A percentile compares a stretch with the other conserved stretches of the same genome.
Evolutionary conservation across 495 filamentous ascomycete genomes (phyloP).

Genomic region (Aspergillus incahuasiensis): DNA sequence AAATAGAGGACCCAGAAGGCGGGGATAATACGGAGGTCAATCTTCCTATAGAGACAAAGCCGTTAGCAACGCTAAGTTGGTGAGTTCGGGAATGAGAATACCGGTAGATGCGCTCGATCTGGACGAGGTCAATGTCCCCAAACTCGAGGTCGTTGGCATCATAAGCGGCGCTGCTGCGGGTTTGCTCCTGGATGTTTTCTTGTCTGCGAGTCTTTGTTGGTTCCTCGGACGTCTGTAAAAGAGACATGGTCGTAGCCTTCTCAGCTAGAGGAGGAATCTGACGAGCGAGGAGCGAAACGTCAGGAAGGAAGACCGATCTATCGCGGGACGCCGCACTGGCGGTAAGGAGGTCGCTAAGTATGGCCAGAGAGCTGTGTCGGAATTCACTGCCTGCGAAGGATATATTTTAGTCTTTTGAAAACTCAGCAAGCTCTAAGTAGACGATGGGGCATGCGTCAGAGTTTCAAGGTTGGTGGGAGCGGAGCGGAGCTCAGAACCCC

Average conservation of each 20-base stretch:
- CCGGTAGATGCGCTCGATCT: slow-evolving; percentile 43
- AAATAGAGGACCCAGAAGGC: slow-evolving; percentile 95
- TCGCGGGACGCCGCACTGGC: too few species aligned
- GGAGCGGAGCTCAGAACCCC: background rate
- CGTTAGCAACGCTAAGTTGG: background rate
- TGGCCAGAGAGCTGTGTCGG: too few species aligned
- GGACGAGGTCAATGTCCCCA: slow-evolving; percentile 27
- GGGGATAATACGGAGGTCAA: slow-evolving; percentile 81
- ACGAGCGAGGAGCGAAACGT: background rate
- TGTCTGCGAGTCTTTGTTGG: slow-evolving; percentile 18
- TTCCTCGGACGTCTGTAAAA: slow-evolving; percentile 6
- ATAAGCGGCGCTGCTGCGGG: slow-evolving; percentile 2
- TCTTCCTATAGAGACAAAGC: slow-evolving; percentile 44
- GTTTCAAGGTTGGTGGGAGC: background rate
- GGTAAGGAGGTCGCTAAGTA: too few species aligned
- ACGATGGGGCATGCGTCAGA: background rate
- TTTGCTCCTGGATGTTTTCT: slow-evolving; percentile 26
- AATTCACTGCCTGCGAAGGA: too few species aligned
- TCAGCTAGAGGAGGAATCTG: background rate
- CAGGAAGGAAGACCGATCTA: background rate
- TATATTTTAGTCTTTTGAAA: background rate
- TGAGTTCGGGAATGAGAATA: slow-evolving; percentile 8
- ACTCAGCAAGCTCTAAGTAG: background rate
- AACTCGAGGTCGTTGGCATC: slow-evolving; percentile 19
- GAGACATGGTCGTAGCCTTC: slow-evolving; percentile 7